Percentiles rank a stretch among this genome's conserved stretches.
phyloP scores from a whole-genome alignment of 495 filamentous ascomycete genomes.

The Apodospora peruviana region DNA sequence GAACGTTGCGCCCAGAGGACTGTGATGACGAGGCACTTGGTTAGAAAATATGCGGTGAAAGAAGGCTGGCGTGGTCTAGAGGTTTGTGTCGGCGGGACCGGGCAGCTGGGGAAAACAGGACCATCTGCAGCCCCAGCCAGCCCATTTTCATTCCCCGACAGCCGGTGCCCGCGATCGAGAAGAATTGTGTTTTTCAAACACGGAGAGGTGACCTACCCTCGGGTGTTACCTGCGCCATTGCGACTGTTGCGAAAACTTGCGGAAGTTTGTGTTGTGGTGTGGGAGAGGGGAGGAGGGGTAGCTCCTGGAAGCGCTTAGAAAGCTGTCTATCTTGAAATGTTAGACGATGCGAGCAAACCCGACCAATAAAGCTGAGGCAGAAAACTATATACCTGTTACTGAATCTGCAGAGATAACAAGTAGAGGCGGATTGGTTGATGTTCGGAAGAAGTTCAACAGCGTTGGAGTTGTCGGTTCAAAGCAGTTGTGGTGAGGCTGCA shows the following conservation, averaged over 20 bases:
- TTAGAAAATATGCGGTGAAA: not conserved
- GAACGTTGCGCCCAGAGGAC: constrained; percentile 99
- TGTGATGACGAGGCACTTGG: constrained; percentile 25
- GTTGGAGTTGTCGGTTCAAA: not conserved
- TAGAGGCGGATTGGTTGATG: not conserved
- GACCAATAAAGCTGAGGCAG: not conserved
- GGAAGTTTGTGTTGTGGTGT: not conserved
- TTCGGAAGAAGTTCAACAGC: not conserved
- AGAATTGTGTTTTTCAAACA: no score
- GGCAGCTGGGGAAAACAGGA: no score
- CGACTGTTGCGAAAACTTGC: constrained; percentile 9
- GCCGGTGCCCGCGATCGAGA: no score
- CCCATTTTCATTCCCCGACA: no score
- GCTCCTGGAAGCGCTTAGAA: constrained; percentile 14
- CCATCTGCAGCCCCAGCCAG: no score
- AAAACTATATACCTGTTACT: not conserved
- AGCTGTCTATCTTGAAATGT: not conserved
- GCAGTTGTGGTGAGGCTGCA: constrained; percentile 21
- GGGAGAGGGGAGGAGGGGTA: constrained; percentile 19
- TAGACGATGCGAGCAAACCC: not conserved
- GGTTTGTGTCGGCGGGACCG: no score
- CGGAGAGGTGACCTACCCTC: constrained; percentile 18
- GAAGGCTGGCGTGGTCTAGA: not conserved
- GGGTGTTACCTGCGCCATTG: constrained; percentile 26
- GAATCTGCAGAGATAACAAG: not conserved